Evolutionary conservation across 305 asterid species (phyloP).

Genomic region (Nicotiana rustica): DNA sequence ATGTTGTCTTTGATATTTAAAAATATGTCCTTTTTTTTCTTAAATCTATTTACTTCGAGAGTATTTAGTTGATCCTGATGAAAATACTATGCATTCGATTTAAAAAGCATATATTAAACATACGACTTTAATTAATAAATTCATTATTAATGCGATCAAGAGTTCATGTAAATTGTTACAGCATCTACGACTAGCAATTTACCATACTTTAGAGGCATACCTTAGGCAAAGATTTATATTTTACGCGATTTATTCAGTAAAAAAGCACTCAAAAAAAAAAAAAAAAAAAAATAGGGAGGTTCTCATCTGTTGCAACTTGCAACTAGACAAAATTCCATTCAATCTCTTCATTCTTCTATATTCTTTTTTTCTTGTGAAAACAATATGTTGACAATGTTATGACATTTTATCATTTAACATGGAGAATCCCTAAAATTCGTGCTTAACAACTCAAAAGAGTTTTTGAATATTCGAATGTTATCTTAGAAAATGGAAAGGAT

Average conservation of each 20-base stretch:
- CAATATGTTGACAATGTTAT: slow-evolving; percentile 23
- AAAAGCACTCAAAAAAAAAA: background rate
- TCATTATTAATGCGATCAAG: no score
- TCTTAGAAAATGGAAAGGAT: slow-evolving; percentile 16
- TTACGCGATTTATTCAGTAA: background rate
- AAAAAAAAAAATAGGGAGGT: background rate
- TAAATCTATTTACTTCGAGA: no score
- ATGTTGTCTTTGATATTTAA: background rate
- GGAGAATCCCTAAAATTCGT: slow-evolving; percentile 32
- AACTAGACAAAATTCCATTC: background rate
- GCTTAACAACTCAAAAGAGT: slow-evolving; percentile 55
- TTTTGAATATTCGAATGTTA: slow-evolving; percentile 30
- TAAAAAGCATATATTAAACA: no score
- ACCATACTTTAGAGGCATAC: background rate
- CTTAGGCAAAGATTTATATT: background rate
- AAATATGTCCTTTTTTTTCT: background rate
- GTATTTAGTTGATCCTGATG: background rate
- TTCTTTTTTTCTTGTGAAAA: background rate
- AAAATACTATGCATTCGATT: background rate
- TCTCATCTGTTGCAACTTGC: background rate
- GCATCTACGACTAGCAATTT: no score
- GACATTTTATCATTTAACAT: slow-evolving; percentile 13
- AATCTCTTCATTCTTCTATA: background rate
- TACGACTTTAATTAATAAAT: no score
- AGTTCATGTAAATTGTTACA: no score